Evolutionary conservation across 23 red algal species (phyloP).

Genomic region (Gracilariopsis chorda): DNA sequence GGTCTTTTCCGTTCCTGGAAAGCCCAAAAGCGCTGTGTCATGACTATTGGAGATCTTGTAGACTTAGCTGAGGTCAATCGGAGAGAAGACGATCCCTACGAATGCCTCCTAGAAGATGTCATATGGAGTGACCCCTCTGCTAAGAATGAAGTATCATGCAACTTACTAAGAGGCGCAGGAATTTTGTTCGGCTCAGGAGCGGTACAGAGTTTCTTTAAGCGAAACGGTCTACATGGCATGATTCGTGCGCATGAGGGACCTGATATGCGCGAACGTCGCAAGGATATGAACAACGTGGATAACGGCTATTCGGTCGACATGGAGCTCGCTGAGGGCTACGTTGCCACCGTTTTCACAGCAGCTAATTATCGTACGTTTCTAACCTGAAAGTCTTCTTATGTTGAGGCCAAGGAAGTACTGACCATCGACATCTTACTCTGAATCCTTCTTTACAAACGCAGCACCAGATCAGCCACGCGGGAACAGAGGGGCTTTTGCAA

Average conservation of each 20-base stretch:
- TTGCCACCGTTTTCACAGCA: constrained; percentile 70
- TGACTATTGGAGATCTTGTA: constrained; percentile 36
- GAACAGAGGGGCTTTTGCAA: constrained; percentile 46
- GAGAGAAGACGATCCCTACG: constrained; percentile 14
- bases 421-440: not conserved
- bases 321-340: constrained; percentile 36
- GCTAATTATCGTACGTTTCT: constrained; percentile 44
- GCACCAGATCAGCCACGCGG: constrained; percentile 37
- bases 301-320: constrained; percentile 74
- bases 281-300: constrained; percentile 56
- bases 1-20: constrained; percentile 60
- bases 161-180: constrained; percentile 65
- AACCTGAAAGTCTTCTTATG: not conserved
- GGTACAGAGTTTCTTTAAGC: constrained; percentile 43
- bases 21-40: constrained; percentile 1
- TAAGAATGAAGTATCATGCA: constrained; percentile 13
- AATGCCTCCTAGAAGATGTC: constrained; percentile 55
- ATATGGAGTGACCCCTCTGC: constrained; percentile 75
- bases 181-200: constrained; percentile 61
- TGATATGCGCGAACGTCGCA: constrained; percentile 64
- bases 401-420: no score
- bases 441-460: not conserved
- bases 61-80: constrained; percentile 24
- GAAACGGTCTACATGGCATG: constrained; percentile 54
- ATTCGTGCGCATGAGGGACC: constrained; percentile 89